phyloP scores from a whole-genome alignment of 176 grass and related monocot genomes.

The Ensete glaucum region DNA sequence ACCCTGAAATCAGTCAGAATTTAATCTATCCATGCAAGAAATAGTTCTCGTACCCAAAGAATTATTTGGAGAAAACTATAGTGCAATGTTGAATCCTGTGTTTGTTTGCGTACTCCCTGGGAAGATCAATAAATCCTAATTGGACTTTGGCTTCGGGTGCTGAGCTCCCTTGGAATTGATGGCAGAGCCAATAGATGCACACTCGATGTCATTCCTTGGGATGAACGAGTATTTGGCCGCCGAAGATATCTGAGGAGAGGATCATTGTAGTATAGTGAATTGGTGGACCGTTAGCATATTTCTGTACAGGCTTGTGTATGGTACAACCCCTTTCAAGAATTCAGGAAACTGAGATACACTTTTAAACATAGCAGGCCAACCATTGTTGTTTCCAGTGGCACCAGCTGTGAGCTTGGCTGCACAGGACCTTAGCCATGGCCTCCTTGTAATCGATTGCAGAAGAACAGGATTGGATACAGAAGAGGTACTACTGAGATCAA shows the following conservation, averaged over 20 bases:
- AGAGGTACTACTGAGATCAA: background rate
- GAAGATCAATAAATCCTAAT: slow-evolving; percentile 4
- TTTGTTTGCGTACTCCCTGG: slow-evolving; percentile 1
- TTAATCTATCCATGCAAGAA: background rate
- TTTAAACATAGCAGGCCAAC: background rate
- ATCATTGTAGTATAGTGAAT: slow-evolving; percentile 3
- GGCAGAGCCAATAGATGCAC: slow-evolving; percentile 1
- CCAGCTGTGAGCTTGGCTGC: background rate
- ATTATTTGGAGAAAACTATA: background rate
- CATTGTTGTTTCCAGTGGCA: background rate
- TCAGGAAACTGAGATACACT: slow-evolving; percentile 6
- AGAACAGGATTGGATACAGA: background rate
- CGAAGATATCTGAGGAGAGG: background rate
- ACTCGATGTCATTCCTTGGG: slow-evolving; percentile 11
- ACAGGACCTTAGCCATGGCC: background rate
- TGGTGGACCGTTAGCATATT: slow-evolving; percentile 9
- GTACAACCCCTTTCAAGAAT: slow-evolving; percentile 3
- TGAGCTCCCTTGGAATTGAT: background rate
- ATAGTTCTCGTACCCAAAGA: background rate
- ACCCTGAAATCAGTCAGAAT: background rate
- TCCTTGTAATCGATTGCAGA: background rate
- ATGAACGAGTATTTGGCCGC: slow-evolving; percentile 4
- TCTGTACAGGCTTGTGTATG: background rate
- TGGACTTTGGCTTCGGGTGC: background rate
- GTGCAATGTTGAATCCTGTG: background rate